Evolutionary conservation across 352 stramenopile species (phyloP), one percentile per base, ranked within the genome.

Genomic region (Phytophthora syringae): DNA sequence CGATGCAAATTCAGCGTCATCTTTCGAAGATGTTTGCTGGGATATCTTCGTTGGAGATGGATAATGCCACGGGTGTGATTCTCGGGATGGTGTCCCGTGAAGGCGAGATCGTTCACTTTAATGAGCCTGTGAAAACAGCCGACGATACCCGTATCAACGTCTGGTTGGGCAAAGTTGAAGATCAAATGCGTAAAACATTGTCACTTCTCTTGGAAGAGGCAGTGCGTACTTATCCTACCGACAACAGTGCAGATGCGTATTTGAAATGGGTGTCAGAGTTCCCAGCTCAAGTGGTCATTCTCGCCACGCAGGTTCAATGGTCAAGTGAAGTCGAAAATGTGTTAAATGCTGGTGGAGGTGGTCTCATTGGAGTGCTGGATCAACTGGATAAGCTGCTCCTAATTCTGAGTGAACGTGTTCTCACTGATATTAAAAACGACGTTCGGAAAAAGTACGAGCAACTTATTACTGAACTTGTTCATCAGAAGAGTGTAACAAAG

Each of bases 391-490:
- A 84, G 37, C 86, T 98, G 30, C 79, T 99, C 28, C 83, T 97
- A 54, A 90, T 99, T 50, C 94, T 99, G 77, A 98, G 97, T 42
- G 95, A 98, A 72, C 97, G 95, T 24, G 96, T 99, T 28, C 84
- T 99, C 10, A 83, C 88, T 3, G 95, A 99, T 76, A 82, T 99
- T 21, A 97, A 97, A 34, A 90, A 93, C 25, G 92, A 98, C 58
- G 88, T 97, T 15, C 88, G 97, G 15, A 98, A 98, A 77, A 99
- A 99, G 76, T 99, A 99, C 70, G 98, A 99, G 60, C 98, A 99
- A 75, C 86, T 99, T 11, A 99, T 99, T 71, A 99, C 98, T 11
- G 98, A 99, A 74, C 86, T 99, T n/a, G 98, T 99, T 18, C 98
- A 99, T 64, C 97, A 99, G 64, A 97, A 98, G 58, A 99, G 99